Conservation (phyloP, 805 yeast genomes). For the Danielia reshetovae region DNA sequence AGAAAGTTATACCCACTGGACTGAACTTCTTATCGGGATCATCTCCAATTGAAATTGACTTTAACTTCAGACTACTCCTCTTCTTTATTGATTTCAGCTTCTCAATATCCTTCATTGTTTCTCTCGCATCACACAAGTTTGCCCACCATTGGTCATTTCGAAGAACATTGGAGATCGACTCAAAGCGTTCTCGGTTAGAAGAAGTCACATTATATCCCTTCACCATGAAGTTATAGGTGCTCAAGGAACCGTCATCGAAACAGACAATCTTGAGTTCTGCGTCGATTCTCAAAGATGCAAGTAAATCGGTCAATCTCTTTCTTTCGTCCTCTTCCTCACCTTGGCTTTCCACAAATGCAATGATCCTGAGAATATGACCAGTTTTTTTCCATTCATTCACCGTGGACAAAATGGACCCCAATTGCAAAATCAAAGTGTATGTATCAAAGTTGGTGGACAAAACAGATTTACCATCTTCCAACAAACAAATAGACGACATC, state of each 20-base stretch:
- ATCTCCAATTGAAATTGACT: slow-evolving; percentile 9
- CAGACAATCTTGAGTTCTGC: slow-evolving; percentile 78
- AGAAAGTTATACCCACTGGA: slow-evolving; percentile 21
- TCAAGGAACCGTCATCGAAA: slow-evolving; percentile 50
- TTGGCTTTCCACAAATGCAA: slow-evolving; percentile 81
- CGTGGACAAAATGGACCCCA: slow-evolving; percentile 89
- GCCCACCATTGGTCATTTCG: slow-evolving; percentile 84
- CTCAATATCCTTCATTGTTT: slow-evolving; percentile 31
- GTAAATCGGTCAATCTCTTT: slow-evolving; percentile 54
- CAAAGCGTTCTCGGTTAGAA: slow-evolving; percentile 22
- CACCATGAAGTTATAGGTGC: slow-evolving; percentile 70
- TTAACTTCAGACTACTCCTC: slow-evolving; percentile 3
- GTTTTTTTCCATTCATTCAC: slow-evolving; percentile 89
- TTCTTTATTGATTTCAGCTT: slow-evolving; percentile 21
- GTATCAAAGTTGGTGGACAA: slow-evolving; percentile 93
- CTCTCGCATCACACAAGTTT: slow-evolving; percentile 58
- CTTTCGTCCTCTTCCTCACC: slow-evolving; percentile 70
- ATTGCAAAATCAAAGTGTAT: slow-evolving; percentile 85
- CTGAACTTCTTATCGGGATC: slow-evolving; percentile 20
- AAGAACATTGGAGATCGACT: slow-evolving; percentile 48
- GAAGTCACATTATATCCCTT: slow-evolving; percentile 53
- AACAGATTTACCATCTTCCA: slow-evolving; percentile 63
- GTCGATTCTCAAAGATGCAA: slow-evolving; percentile 76
- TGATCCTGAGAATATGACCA: slow-evolving; percentile 64
- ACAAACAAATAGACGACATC: slow-evolving; percentile 80